Percentiles rank a stretch among this genome's conserved stretches.
Conservation (phyloP, 2,329 filamentous ascomycete genomes). For the Penicillium sp. region DNA sequence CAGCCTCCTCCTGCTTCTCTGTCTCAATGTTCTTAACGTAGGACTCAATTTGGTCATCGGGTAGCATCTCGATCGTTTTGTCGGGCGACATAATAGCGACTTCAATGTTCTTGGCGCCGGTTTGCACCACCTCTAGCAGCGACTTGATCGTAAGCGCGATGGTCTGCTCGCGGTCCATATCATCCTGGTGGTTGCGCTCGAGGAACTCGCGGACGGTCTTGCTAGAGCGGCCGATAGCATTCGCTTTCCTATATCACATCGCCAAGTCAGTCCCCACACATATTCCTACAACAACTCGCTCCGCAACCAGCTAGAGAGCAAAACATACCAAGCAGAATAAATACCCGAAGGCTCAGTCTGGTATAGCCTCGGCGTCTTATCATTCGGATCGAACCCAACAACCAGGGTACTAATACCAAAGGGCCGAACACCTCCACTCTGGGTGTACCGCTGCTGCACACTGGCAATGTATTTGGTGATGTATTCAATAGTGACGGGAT, state of each 20-base stretch:
- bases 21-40: slow-evolving; percentile 99
- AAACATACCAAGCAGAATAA: slow-evolving; percentile 90
- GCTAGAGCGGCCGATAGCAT: slow-evolving; percentile 96
- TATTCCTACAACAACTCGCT: background rate
- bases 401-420: slow-evolving; percentile 98
- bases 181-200: slow-evolving; percentile 97
- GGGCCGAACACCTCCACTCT: slow-evolving; percentile 97
- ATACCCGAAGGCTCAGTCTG: slow-evolving; percentile 99
- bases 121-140: slow-evolving; percentile 95
- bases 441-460: slow-evolving; percentile 98
- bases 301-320: background rate
- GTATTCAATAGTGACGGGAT: slow-evolving; percentile 97
- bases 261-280: slow-evolving; percentile 6
- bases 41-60: slow-evolving; percentile 92
- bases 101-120: slow-evolving; percentile 99
- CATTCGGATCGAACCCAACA: slow-evolving; percentile 96
- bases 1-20: slow-evolving; percentile 98
- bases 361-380: slow-evolving; percentile 86
- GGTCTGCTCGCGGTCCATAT: slow-evolving; percentile 94
- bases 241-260: slow-evolving; percentile 79
- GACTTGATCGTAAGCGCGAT: slow-evolving; percentile 99
- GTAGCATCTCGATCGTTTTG: slow-evolving; percentile 89
- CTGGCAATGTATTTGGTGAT: slow-evolving; percentile 98
- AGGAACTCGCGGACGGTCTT: slow-evolving; percentile 99
- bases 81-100: slow-evolving; percentile 97